A percentile compares a stretch with the other conserved stretches of the same genome.
Evolutionary conservation across 1,139 yeast genomes (phyloP).

Genomic region (Blastobotrys persicus): DNA sequence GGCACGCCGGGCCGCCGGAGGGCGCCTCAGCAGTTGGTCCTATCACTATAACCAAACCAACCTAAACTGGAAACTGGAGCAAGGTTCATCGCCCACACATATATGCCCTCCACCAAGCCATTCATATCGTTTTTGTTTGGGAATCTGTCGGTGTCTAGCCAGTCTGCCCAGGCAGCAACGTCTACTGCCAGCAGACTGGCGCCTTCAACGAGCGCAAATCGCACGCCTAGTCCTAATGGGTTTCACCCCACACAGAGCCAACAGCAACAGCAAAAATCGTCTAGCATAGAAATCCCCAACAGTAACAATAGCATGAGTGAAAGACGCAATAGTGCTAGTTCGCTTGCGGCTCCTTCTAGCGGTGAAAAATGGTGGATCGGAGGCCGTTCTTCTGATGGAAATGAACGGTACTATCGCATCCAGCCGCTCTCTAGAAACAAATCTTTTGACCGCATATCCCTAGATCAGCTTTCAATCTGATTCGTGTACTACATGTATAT

Average conservation of each 20-base stretch:
- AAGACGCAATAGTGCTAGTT: conserved; percentile 22
- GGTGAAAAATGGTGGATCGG: conserved; percentile 37
- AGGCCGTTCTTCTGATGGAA: conserved; percentile 34
- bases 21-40: too few relatives aligned
- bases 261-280: conserved; percentile 1
- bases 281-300: conserved; percentile 8
- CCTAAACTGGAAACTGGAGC: neutral
- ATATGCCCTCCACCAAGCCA: conserved; percentile 34
- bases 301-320: conserved; percentile 15
- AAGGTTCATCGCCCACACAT: neutral
- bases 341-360: conserved; percentile 10
- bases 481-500: neutral
- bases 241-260: conserved; percentile 1
- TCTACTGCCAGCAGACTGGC: conserved; percentile 11
- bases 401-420: conserved; percentile 32
- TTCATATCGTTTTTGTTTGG: conserved; percentile 34
- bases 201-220: conserved; percentile 10
- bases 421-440: conserved; percentile 30
- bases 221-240: conserved; percentile 13
- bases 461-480: conserved; percentile 32
- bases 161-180: conserved; percentile 7
- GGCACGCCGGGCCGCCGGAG: too few relatives aligned
- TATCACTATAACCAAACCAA: neutral
- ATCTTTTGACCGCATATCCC: conserved; percentile 32
- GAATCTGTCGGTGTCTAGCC: conserved; percentile 12